Base-by-base conservation (phyloP, 305 asterid species). In the Striga hermonthica region DNA sequence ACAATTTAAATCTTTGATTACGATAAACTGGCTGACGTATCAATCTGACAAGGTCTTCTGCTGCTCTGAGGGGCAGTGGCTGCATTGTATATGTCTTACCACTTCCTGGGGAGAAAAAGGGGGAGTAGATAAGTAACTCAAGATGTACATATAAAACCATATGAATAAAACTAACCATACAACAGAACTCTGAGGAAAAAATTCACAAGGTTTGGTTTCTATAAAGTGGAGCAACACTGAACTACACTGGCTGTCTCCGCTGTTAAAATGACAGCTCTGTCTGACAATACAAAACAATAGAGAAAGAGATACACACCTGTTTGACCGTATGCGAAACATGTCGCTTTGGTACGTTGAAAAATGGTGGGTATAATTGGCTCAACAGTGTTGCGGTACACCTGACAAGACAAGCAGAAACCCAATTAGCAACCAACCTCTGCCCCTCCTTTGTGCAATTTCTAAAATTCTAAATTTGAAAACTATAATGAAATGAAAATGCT, bases 31-130 rank as follows among this genome's bases (percentile, higher is more conserved):
- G 96, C 83, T 88, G 98, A 66, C 81, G 89, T 69, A 94, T 74
- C 83, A 82, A 79, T 76, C 95, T 83, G 74, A 91, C 86, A 74
- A 94, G 89, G 76, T 94, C 95, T 76, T 84, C 97, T 49, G 90
- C 95, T 72, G 98, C 99, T 83, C 98, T 84, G 40, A 94, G 86
- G 68, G 99, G 99, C 72, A 94, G 78, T 57, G 99, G 99, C 81
- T 94, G 98, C 99, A 94, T 94, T 49, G 97, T 94, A 79, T 78
- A 94, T 61, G 98, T 94, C 85, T 94, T 94, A 62, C 99, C 99
- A 84, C 99, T 94, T 67, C 99, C 97, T 94, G 79, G 4, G 60
- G 64, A 57, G 52, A 37, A 52, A 62, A 53, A 65, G 60, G 41
- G 55, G 48, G 59, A 48, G 66, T 59, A 34, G 36, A 60, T 45